phyloP scores from a whole-genome alignment of 2,329 filamentous ascomycete genomes.

The Xylaria sp. region DNA sequence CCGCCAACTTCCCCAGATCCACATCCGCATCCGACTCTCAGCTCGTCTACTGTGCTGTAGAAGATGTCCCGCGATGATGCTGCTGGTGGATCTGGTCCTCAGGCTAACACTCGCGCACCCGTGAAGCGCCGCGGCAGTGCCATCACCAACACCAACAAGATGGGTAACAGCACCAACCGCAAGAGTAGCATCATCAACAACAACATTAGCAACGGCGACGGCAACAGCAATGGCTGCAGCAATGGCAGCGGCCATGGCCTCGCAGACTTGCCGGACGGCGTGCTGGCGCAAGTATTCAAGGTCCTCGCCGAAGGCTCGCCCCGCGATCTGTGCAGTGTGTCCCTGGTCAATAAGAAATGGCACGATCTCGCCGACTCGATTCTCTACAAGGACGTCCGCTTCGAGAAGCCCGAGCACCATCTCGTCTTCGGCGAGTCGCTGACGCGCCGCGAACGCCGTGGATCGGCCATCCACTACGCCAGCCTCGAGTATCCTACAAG shows the following conservation, averaged over 20 bases:
- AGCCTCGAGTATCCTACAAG: constrained; percentile 58
- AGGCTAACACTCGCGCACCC: constrained; percentile 16
- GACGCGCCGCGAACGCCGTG: constrained; percentile 57
- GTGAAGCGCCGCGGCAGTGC: constrained; percentile 5
- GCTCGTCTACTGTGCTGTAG: constrained; percentile 13
- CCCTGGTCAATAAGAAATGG: constrained; percentile 56
- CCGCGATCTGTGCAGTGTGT: constrained; percentile 57
- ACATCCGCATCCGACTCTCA: constrained; percentile 33
- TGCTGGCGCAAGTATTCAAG: constrained; percentile 57
- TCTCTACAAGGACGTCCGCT: constrained; percentile 60
- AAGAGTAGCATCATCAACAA: not conserved
- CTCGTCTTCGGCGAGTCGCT: constrained; percentile 62
- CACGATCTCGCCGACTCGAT: constrained; percentile 60
- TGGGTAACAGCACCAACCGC: not conserved
- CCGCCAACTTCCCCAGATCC: constrained; percentile 40
- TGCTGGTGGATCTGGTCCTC: constrained; percentile 25
- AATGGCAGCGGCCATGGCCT: constrained; percentile 29
- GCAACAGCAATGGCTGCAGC: not conserved
- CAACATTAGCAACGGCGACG: not conserved
- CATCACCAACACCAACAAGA: constrained; percentile 1
- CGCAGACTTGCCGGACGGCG: constrained; percentile 52
- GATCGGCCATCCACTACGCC: constrained; percentile 59
- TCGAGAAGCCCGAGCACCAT: constrained; percentile 60
- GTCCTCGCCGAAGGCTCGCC: constrained; percentile 48
- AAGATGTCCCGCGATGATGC: constrained; percentile 38